Percentiles rank a stretch among this genome's conserved stretches.
phyloP scores from a whole-genome alignment of 257 asterid species.

The Gentiana macrophylla region DNA sequence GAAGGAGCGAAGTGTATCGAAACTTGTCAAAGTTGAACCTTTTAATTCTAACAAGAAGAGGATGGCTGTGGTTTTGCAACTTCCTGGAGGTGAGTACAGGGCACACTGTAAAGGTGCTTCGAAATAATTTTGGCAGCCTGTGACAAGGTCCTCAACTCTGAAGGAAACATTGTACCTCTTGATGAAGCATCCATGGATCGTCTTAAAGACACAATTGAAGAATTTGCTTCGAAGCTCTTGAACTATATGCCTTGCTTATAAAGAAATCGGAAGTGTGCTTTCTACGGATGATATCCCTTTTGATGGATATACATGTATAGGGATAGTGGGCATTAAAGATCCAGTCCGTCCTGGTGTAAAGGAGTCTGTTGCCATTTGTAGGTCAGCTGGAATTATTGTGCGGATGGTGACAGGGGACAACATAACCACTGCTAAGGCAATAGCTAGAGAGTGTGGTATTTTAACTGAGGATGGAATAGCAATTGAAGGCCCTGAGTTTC shows the following conservation, averaged over 20 bases:
- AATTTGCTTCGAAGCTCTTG: constrained; percentile 79
- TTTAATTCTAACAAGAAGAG: constrained; percentile 76
- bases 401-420: constrained; percentile 95
- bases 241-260: constrained; percentile 76
- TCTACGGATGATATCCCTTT: constrained; percentile 43
- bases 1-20: constrained; percentile 35
- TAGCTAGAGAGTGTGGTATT: constrained; percentile 92
- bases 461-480: constrained; percentile 70
- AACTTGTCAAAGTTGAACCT: constrained; percentile 73
- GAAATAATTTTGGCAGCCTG: constrained; percentile 81
- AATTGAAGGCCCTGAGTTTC: constrained; percentile 86
- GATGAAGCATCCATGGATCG: constrained; percentile 30
- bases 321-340: constrained; percentile 80
- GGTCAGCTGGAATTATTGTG: constrained; percentile 72
- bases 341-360: constrained; percentile 88
- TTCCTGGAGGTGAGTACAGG: constrained; percentile 47
- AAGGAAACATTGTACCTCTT: constrained; percentile 48
- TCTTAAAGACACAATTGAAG: constrained; percentile 51
- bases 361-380: constrained; percentile 81
- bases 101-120: constrained; percentile 88
- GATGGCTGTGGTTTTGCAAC: constrained; percentile 73
- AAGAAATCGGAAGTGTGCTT: constrained; percentile 41
- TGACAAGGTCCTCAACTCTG: constrained; percentile 41
- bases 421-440: constrained; percentile 84
- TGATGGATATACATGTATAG: constrained; percentile 67